Percentiles rank a stretch among this genome's conserved stretches.
phyloP scores from a whole-genome alignment of 306 rosid genomes.

The Potentilla sterilis region DNA sequence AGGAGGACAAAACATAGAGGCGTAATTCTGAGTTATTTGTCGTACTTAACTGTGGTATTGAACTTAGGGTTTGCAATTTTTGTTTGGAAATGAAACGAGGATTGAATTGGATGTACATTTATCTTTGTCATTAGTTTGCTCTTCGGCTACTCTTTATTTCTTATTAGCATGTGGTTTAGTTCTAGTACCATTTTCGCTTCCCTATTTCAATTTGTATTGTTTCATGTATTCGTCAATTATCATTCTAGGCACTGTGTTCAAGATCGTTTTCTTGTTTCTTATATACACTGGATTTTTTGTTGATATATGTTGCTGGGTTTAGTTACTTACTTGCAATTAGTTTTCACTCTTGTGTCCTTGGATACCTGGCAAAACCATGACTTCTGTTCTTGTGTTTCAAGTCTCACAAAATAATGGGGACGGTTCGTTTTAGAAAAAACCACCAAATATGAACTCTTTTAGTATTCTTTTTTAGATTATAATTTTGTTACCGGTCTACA shows the following conservation, averaged over 20 bases:
- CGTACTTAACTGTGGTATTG: not conserved
- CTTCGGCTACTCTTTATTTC: too few relatives aligned
- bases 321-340: not conserved
- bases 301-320: not conserved
- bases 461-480: not conserved
- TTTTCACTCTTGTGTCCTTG: not conserved
- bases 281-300: not conserved
- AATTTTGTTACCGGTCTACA: not conserved
- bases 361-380: not conserved
- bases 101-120: not conserved
- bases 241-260: not conserved
- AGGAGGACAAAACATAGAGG: too few relatives aligned
- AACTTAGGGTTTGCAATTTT: not conserved
- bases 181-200: not conserved
- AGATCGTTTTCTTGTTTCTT: not conserved
- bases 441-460: not conserved
- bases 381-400: not conserved
- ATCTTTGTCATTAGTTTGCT: too few relatives aligned
- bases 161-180: not conserved
- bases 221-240: not conserved
- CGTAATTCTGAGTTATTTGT: not conserved
- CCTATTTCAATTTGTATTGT: not conserved
- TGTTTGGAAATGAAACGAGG: not conserved
- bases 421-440: too few relatives aligned
- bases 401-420: too few relatives aligned